Evolutionary conservation across 768 basidiomycete genomes (phyloP).

Genomic region (Gautieria morchelliformis): DNA sequence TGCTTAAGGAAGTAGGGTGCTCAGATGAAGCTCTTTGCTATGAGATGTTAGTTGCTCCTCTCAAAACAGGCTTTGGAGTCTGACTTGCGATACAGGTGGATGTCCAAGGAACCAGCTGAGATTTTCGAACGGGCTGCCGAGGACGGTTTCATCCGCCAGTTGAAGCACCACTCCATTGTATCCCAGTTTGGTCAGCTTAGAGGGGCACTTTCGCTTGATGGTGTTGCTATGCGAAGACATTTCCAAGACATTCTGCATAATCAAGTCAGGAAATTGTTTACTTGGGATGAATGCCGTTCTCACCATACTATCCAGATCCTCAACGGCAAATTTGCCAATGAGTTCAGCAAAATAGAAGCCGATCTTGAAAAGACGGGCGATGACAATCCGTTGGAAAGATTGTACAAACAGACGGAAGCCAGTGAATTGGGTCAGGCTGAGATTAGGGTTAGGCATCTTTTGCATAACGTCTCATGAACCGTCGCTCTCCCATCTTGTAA

Average conservation of each 20-base stretch:
- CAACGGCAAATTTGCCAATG: conserved; percentile 47
- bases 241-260: conserved; percentile 52
- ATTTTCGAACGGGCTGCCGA: conserved; percentile 61
- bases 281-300: background rate
- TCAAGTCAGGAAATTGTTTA: conserved; percentile 27
- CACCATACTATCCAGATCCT: conserved; percentile 30
- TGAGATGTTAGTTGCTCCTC: conserved; percentile 41
- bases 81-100: conserved; percentile 37
- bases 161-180: conserved; percentile 51
- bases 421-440: conserved; percentile 50
- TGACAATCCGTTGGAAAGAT: conserved; percentile 43
- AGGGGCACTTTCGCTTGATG: conserved; percentile 47
- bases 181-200: conserved; percentile 56
- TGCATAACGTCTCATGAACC: conserved; percentile 9
- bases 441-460: conserved; percentile 43
- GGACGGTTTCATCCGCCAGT: conserved; percentile 50
- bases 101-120: conserved; percentile 63
- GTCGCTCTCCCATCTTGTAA: background rate
- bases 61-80: background rate
- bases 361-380: conserved; percentile 47
- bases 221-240: conserved; percentile 36
- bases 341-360: conserved; percentile 46
- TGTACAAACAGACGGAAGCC: conserved; percentile 42
- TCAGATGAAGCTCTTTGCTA: conserved; percentile 60
- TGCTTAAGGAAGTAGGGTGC: conserved; percentile 54